Evolutionary conservation across 2,329 filamentous ascomycete genomes (phyloP), one percentile per base, ranked within the genome.

Genomic region (Bipolaris victoriae): DNA sequence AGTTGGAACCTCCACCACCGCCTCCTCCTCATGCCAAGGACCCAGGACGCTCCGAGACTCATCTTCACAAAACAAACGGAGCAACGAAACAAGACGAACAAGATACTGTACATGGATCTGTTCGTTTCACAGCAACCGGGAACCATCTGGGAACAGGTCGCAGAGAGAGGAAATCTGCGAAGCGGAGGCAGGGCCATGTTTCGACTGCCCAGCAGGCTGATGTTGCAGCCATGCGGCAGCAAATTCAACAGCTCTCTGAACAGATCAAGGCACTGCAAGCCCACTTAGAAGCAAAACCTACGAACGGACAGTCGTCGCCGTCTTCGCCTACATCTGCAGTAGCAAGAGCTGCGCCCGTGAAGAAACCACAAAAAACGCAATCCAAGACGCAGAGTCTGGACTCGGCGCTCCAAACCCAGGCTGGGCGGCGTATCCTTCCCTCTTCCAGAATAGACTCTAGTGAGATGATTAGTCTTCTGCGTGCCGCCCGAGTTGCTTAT

Each of bases 191-290:
- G 24, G 45, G n/a, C 11, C n/a, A 22, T 11, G 7, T 45, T 13
- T 11, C 36, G 10, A 26, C 22, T 35, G 24, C 22, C 22, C 43
- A 49, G 15, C 35, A 40, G 35, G 18, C 36, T 24, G 18, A 35
- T 9, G 22, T 35, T 33, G 29, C 18, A 22, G 44, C 44, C 18
- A 29, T 64, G 22, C 47, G 43, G 39, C 60, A 57, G 20, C 59
- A 64, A 24, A 45, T 68, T 7, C 52, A 64, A n/a, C 51, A 55
- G 29, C 49, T 68, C 5, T 52, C 51, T 10, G 57, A 66, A 36
- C 56, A 66, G 46, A 57, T 67, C 18, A 64, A 47, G 33, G 24
- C 52, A 33, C 39, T 68, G 29, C 56, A 65, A 39, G 51, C 55
- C 31, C 22, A 45, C n/a, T 15, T 59, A 3, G 57, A 49, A 26